Evolutionary conservation across 1,139 yeast species (phyloP), one percentile per base, ranked within the genome.

Genomic region (Debaryomycetaceae sp.): DNA sequence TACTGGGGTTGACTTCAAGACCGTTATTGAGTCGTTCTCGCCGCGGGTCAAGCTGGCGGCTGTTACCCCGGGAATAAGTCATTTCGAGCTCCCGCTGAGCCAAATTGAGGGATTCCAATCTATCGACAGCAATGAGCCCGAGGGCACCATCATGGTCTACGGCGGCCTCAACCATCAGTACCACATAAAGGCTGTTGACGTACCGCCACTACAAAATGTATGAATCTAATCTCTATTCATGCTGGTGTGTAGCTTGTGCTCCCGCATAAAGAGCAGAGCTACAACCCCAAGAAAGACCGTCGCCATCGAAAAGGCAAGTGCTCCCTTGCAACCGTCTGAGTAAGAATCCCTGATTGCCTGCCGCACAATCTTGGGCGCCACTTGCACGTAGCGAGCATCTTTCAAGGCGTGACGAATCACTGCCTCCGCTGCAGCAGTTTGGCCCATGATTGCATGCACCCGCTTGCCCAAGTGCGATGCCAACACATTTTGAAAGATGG

Each of bases 401-500:
- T 70, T 70, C 25, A 71, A 53, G 0, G 85, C 85, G 26, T 56
- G 58, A 2, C 51, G 44, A 26, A 81, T 75, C 26, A 78, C 66
- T 6, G 58, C 45, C 4, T 52, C 40, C 3, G 75, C 63, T 30
- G 65, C 54, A 14, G 51, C 47, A 25, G 62, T 58, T 16, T 49
- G 49, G 4, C 9, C 15, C 8, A 65, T 51, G 8, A 60, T 39
- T 5, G 41, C 36, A 13, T 52, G 49, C 15, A 62, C 45, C 10
- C 41, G 45, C 2, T 21, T 29, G 3, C 39, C 37, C 34, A 63
- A 45, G 15, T 43, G 35, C 8, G 23, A 30, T 15, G 44, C 42
- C 29, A 56, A 45, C 31, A 52, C 43, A 20, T 65, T 65, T 40
- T 71, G 75, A 56, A 82, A 81, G 18, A 80, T 63, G 2, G 88